Percentiles rank a stretch among this genome's conserved stretches.
These are phyloP conservation scores for Delphinella strobiligena DNA, from an alignment of 2,329 filamentous ascomycete genomes.

Conservation along the genomic window DNA sequence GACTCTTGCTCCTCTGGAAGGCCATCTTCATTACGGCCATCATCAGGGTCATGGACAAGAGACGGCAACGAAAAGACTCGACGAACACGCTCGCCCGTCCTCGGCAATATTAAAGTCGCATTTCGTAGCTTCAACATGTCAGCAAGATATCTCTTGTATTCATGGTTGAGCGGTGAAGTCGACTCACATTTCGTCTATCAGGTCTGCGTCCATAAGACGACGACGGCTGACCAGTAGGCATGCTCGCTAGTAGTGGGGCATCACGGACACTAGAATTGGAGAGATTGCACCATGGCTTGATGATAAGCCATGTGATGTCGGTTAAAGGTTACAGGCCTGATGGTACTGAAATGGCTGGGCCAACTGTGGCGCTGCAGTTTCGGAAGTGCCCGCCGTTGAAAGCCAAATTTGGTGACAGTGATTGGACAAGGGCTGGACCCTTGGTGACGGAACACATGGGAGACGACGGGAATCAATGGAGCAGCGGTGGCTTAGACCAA, in stretches of 20 bases:
- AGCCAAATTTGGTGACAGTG: too few relatives aligned
- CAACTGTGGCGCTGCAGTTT: too few relatives aligned
- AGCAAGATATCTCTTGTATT: neutral
- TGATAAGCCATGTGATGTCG: too few relatives aligned
- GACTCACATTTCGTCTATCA: neutral
- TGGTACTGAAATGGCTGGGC: too few relatives aligned
- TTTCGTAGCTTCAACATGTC: conserved; percentile 7
- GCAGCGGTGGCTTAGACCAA: too few relatives aligned
- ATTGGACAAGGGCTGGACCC: neutral
- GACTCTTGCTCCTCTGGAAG: conserved; percentile 2
- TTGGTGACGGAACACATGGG: neutral
- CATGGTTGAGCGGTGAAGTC: neutral
- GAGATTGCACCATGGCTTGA: too few relatives aligned
- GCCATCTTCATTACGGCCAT: conserved; percentile 2
- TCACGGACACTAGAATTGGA: too few relatives aligned
- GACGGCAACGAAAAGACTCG: conserved; percentile 61
- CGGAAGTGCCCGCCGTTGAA: too few relatives aligned
- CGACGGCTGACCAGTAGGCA: neutral
- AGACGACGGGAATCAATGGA: too few relatives aligned
- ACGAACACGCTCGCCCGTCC: conserved; percentile 72
- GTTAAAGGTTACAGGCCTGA: too few relatives aligned
- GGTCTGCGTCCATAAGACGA: neutral
- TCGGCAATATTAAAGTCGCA: conserved; percentile 75
- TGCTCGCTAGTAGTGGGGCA: neutral
- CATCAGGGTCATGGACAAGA: conserved; percentile 4